These are phyloP conservation scores for Heterobasidion parviporum DNA, from an alignment of 1,284 basidiomycete species.

Conservation along the genomic window DNA sequence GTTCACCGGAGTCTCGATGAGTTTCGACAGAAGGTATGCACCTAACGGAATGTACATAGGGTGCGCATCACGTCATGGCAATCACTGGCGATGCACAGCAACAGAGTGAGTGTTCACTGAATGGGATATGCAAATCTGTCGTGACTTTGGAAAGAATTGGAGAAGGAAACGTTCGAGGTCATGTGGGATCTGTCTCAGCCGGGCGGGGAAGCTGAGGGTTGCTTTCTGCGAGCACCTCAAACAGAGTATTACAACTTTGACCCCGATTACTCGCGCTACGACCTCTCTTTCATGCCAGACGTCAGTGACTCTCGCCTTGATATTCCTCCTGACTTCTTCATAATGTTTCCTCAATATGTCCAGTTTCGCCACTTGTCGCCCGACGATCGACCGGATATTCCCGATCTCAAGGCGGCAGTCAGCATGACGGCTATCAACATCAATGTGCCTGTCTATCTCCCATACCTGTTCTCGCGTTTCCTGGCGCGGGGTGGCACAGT, in stretches of 20 bases:
- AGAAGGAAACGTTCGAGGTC: constrained; percentile 60
- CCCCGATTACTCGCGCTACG: constrained; percentile 19
- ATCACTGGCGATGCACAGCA: neutral
- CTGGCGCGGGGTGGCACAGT: constrained; percentile 49
- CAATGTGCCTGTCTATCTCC: constrained; percentile 59
- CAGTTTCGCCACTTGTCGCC: constrained; percentile 43
- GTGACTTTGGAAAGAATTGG: constrained; percentile 38
- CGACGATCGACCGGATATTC: constrained; percentile 25
- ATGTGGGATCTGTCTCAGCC: constrained; percentile 66
- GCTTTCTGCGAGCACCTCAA: constrained; percentile 54
- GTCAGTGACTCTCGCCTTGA: constrained; percentile 27
- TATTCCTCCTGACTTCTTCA: neutral
- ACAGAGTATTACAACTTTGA: constrained; percentile 42
- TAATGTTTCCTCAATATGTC: neutral
- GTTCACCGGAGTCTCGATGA: neutral
- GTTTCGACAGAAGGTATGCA: neutral
- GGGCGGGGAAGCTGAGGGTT: constrained; percentile 40
- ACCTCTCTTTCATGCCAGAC: constrained; percentile 47
- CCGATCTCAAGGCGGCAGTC: constrained; percentile 27
- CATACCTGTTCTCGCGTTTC: constrained; percentile 61
- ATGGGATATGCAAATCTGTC: neutral
- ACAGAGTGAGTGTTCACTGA: neutral
- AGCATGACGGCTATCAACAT: constrained; percentile 58
- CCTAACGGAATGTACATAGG: constrained; percentile 22
- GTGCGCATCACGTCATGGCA: constrained; percentile 62